Evolutionary conservation across 2,329 filamentous ascomycete genomes (phyloP).

Genomic region (Arthrobotrys entomopaga): DNA sequence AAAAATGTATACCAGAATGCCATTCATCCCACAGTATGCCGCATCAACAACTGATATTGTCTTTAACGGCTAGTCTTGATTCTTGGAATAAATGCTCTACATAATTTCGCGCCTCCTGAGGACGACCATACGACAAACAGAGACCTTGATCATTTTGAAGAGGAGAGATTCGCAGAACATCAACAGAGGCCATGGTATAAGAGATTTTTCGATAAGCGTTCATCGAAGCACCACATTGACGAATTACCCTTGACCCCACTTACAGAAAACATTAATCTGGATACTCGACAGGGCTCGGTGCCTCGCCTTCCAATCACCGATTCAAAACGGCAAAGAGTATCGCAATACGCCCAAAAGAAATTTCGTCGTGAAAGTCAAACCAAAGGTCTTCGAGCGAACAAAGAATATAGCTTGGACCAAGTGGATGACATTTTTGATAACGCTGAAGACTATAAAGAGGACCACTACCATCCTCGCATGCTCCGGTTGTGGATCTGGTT

Average conservation of each 20-base stretch:
- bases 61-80: conserved; percentile 23
- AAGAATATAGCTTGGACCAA: conserved; percentile 37
- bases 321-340: conserved; percentile 48
- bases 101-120: conserved; percentile 30
- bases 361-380: conserved; percentile 31
- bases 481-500: conserved; percentile 68
- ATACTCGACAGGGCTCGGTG: conserved; percentile 31
- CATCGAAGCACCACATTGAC: conserved; percentile 6
- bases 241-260: conserved; percentile 29
- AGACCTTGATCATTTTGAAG: background rate
- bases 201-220: conserved; percentile 14
- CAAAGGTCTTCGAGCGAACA: conserved; percentile 33
- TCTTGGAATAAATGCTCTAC: conserved; percentile 40
- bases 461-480: conserved; percentile 60
- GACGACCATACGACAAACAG: conserved; percentile 11
- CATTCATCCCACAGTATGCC: too few species aligned
- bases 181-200: conserved; percentile 23
- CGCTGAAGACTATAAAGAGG: conserved; percentile 34
- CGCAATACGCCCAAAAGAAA: conserved; percentile 48
- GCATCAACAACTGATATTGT: too few species aligned
- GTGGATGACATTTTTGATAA: conserved; percentile 48
- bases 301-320: conserved; percentile 40
- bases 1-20: conserved; percentile 28
- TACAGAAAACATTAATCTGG: conserved; percentile 5
- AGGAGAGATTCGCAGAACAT: conserved; percentile 13